Percentiles rank a stretch among this genome's conserved stretches.
phyloP scores from a whole-genome alignment of 768 basidiomycete genomes.

The Amanita pseudoporphyria region DNA sequence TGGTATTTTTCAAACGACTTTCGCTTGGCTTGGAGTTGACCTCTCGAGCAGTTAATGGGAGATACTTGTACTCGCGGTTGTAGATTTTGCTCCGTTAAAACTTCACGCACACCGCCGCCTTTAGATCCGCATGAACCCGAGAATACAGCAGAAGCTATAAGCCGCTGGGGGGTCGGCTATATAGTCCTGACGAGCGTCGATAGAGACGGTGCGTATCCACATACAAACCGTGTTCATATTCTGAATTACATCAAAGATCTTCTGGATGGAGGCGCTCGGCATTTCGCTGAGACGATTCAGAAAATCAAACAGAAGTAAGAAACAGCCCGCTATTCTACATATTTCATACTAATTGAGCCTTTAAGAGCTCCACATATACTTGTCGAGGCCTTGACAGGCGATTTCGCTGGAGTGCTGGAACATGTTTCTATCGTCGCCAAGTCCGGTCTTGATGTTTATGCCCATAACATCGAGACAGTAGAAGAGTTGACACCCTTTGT shows the following conservation, averaged over 20 bases:
- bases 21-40: slow-evolving; percentile 1
- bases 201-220: slow-evolving; percentile 66
- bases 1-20: slow-evolving; percentile 44
- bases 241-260: slow-evolving; percentile 48
- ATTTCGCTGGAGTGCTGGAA: slow-evolving; percentile 75
- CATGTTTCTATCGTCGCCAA: slow-evolving; percentile 77
- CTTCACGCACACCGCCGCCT: slow-evolving; percentile 78
- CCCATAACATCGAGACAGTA: slow-evolving; percentile 96
- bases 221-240: background rate
- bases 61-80: slow-evolving; percentile 98
- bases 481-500: slow-evolving; percentile 92
- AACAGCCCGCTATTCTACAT: background rate
- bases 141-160: slow-evolving; percentile 96
- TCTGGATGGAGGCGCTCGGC: slow-evolving; percentile 81
- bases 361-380: slow-evolving; percentile 87
- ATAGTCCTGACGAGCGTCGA: slow-evolving; percentile 97
- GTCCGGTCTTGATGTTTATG: slow-evolving; percentile 95
- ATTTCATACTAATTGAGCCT: slow-evolving; percentile 4
- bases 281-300: slow-evolving; percentile 91
- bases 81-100: slow-evolving; percentile 96
- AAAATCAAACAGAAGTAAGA: slow-evolving; percentile 92
- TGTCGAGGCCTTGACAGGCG: slow-evolving; percentile 93
- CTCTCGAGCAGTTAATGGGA: slow-evolving; percentile 75
- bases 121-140: slow-evolving; percentile 96
- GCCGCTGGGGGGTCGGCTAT: slow-evolving; percentile 96